Conservation (phyloP, 1,139 yeast species). For the Magnusiomyces tetraspermus region DNA sequence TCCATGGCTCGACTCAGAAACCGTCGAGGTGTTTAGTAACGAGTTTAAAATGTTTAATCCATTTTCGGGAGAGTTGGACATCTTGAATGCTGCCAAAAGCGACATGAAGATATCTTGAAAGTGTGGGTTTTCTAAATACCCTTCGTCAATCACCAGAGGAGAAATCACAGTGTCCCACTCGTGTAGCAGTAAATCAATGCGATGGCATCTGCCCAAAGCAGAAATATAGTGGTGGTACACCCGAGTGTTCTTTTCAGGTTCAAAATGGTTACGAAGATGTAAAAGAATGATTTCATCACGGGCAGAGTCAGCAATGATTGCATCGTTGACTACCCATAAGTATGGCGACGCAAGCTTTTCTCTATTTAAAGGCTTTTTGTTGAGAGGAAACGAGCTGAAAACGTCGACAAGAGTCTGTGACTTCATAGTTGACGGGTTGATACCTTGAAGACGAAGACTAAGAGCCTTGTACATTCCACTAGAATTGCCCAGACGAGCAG, state of each 20-base stretch:
- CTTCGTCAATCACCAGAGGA: background rate
- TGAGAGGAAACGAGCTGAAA: slow-evolving; percentile 24
- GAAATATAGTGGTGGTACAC: slow-evolving; percentile 22
- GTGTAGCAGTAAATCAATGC: slow-evolving; percentile 18
- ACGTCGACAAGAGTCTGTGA: slow-evolving; percentile 18
- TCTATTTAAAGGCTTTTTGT: slow-evolving; percentile 14
- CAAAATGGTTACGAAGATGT: slow-evolving; percentile 18
- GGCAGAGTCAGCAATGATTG: slow-evolving; percentile 21
- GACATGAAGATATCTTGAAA: slow-evolving; percentile 23
- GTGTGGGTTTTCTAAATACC: slow-evolving; percentile 6
- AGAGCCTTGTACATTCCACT: slow-evolving; percentile 26
- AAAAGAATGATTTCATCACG: slow-evolving; percentile 24
- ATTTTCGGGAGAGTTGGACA: slow-evolving; percentile 12
- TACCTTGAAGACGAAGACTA: slow-evolving; percentile 21
- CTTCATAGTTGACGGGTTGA: slow-evolving; percentile 11
- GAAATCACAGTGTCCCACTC: slow-evolving; percentile 21
- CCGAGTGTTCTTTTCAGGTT: slow-evolving; percentile 6
- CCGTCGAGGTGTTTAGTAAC: slow-evolving; percentile 15
- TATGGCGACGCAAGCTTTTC: slow-evolving; percentile 18
- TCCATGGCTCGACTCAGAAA: slow-evolving; percentile 8
- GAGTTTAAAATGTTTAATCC: slow-evolving; percentile 13
- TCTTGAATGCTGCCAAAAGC: slow-evolving; percentile 23
- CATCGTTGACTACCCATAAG: slow-evolving; percentile 22
- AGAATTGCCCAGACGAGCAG: slow-evolving; percentile 27
- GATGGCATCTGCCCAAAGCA: slow-evolving; percentile 26